phyloP scores from a whole-genome alignment of 768 basidiomycete species.

The Boletus edulis region DNA sequence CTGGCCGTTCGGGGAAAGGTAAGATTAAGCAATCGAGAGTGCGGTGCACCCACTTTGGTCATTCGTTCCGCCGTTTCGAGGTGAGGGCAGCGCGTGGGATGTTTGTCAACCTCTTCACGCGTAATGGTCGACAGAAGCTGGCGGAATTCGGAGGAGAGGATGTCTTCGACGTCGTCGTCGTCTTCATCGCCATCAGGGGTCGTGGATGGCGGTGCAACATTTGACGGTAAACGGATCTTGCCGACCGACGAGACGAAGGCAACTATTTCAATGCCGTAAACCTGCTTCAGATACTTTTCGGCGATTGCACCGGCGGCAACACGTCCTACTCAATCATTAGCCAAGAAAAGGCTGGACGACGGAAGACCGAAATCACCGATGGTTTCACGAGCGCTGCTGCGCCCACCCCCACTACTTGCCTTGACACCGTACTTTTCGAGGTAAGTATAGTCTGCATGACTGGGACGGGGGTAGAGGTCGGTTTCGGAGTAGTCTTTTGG shows the following conservation, averaged over 20 bases:
- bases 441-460: slow-evolving; percentile 98
- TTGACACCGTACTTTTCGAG: slow-evolving; percentile 97
- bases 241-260: slow-evolving; percentile 98
- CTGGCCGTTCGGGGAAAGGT: slow-evolving; percentile 38
- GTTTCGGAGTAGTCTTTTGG: slow-evolving; percentile 99
- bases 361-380: slow-evolving; percentile 56
- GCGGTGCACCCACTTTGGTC: slow-evolving; percentile 59
- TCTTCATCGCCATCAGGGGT: slow-evolving; percentile 51
- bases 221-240: slow-evolving; percentile 77
- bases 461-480: slow-evolving; percentile 94
- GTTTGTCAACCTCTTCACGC: slow-evolving; percentile 84
- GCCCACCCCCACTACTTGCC: slow-evolving; percentile 94
- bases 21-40: slow-evolving; percentile 35
- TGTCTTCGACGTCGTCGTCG: slow-evolving; percentile 62
- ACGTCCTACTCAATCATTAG: slow-evolving; percentile 53
- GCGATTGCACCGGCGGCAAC: slow-evolving; percentile 99
- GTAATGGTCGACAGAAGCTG: slow-evolving; percentile 75
- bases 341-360: background rate
- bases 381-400: slow-evolving; percentile 94
- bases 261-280: slow-evolving; percentile 90
- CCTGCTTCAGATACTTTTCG: slow-evolving; percentile 87
- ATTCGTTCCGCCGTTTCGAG: slow-evolving; percentile 84
- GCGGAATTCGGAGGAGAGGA: slow-evolving; percentile 80
- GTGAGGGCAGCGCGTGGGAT: slow-evolving; percentile 88
- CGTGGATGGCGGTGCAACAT: slow-evolving; percentile 40